Base-by-base conservation (phyloP, 129 eudicot genomes). In the Pulicaria dysenterica region DNA sequence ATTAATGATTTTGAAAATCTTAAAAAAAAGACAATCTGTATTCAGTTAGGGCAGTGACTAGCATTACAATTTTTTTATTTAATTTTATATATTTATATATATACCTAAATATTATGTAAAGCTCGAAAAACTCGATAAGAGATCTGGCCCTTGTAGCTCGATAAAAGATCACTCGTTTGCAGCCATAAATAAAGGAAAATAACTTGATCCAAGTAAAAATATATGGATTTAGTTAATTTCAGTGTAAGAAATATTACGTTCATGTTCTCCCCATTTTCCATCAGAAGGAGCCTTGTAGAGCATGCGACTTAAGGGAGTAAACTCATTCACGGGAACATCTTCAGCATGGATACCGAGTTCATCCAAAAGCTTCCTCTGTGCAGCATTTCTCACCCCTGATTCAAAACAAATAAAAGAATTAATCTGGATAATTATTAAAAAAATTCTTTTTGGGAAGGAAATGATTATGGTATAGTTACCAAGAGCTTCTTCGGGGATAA, bases 231-330 rank as follows among this genome's bases (percentile, higher is more conserved):
- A 15, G 19, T 16, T 42, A 1, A 13, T 12, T 5, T 7, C 5
- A 44, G 40, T 49, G 60, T 8, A 64, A 69, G 50, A 34, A 51
- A 51, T 9, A 12, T 82, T 84, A 93, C 98, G 80, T 87, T 94
- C 98, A 76, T 94, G 98, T 80, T 94, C 98, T 51, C 98, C 98
- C 98, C 98, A 94, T 79, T 90, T 94, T 36, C 98, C 98, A 69
- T 94, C 98, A 16, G 98, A 94, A 36, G 98, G 97, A 13, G 98
- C 98, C 82, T 87, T 87, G 85, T 94, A 94, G 10, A 90, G 89
- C 70, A 94, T 94, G 73, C 98, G 98, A n/a, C 98, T 89, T 74
- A 94, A 74, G 3, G 97, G 87, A 15, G 83, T 83, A 80, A 94
- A 94, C 80, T 90, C 83, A 67, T 94, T 97, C 73, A 90, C 98